A percentile compares a stretch with the other conserved stretches of the same genome.
Conservation (phyloP, 805 yeast genomes). For the Metschnikowia proteae region DNA sequence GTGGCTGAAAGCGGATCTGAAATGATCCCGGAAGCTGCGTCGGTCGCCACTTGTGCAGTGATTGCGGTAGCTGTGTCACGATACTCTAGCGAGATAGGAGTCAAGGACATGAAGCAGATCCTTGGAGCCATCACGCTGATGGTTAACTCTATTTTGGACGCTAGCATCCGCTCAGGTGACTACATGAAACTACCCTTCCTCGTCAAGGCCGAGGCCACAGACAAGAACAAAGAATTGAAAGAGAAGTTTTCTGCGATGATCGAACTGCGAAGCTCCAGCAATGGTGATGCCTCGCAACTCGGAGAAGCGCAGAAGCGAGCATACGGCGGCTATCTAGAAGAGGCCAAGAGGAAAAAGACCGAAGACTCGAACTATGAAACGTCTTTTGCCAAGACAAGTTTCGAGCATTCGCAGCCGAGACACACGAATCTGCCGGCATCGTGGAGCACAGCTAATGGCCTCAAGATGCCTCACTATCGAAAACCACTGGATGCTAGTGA, state of each 20-base stretch:
- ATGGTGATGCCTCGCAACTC: not conserved
- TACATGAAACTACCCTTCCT: conserved; percentile 13
- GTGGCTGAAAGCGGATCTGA: conserved; percentile 29
- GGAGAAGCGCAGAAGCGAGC: not conserved
- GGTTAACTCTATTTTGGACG: conserved; percentile 11
- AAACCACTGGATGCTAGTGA: conserved; percentile 7
- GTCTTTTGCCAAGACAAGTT: not conserved
- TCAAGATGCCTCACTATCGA: conserved; percentile 19
- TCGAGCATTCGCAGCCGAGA: not conserved
- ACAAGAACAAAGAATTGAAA: not conserved
- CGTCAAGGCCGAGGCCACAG: conserved; percentile 3
- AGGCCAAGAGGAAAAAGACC: not conserved
- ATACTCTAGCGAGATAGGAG: conserved; percentile 3
- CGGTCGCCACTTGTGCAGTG: conserved; percentile 24
- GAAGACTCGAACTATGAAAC: not conserved
- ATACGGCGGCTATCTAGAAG: not conserved
- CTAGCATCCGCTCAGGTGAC: conserved; percentile 11
- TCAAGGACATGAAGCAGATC: conserved; percentile 7
- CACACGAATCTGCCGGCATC: not conserved
- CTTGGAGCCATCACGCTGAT: conserved; percentile 11
- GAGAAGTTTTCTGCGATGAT: not conserved
- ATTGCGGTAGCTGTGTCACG: conserved; percentile 16
- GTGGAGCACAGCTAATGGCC: not conserved
- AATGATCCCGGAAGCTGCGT: conserved; percentile 30
- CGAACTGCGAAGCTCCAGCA: not conserved